A percentile compares a stretch with the other conserved stretches of the same genome.
Conservation (phyloP, 805 yeast species). For the Saccharomycopsis malanga region DNA sequence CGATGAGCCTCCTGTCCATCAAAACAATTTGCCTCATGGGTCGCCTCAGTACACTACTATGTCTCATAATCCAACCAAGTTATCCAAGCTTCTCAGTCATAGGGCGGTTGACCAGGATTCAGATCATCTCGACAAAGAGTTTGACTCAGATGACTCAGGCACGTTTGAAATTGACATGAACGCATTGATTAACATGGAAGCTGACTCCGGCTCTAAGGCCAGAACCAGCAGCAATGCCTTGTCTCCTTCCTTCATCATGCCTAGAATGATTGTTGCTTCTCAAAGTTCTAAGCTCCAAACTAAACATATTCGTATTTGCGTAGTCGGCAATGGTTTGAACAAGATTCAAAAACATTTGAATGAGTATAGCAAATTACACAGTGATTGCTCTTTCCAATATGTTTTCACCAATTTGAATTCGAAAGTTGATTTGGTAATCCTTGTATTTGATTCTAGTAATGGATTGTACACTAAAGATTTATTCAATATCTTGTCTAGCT, state of each 20-base stretch:
- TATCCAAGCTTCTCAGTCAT: neutral
- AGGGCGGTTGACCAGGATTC: neutral
- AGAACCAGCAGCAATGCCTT: neutral
- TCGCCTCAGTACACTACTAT: neutral
- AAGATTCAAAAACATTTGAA: conserved; percentile 13
- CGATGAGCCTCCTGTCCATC: conserved; percentile 4
- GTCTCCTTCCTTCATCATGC: conserved; percentile 21
- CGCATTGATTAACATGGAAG: conserved; percentile 7
- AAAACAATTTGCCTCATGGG: neutral
- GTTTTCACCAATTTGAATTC: conserved; percentile 20
- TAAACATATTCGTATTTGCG: conserved; percentile 13
- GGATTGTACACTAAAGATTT: conserved; percentile 20
- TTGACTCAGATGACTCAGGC: conserved; percentile 21
- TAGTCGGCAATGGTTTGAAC: conserved; percentile 16
- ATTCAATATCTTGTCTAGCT: conserved; percentile 14
- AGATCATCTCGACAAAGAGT: conserved; percentile 1
- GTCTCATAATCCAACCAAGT: neutral
- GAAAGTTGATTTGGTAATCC: conserved; percentile 16
- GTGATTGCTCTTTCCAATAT: conserved; percentile 8
- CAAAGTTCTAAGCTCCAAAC: neutral
- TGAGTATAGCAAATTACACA: neutral
- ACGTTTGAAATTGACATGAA: conserved; percentile 21
- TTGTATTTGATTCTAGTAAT: conserved; percentile 19
- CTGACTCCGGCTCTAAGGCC: neutral
- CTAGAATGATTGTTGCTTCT: conserved; percentile 17